Evolutionary conservation across 129 eudicot species (phyloP).

Genomic region (Centella asiatica): DNA sequence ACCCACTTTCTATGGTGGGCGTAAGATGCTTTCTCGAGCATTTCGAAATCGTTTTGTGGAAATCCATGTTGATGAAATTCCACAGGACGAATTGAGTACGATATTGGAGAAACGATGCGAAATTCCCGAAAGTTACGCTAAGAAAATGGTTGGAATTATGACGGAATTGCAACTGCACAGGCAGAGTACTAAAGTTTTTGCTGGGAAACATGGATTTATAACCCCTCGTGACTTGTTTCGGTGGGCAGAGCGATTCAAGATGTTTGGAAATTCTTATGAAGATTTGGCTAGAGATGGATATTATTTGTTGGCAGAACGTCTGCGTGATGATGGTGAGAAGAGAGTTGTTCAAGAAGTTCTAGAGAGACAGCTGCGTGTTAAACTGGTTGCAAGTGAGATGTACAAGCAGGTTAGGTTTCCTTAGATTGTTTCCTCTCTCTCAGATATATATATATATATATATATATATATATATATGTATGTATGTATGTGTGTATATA

Average conservation of each 20-base stretch:
- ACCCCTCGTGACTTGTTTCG: constrained; percentile 98
- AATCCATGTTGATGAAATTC: constrained; percentile 96
- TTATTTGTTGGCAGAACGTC: constrained; percentile 83
- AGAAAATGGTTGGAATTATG: constrained; percentile 83
- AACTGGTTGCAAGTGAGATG: constrained; percentile 39
- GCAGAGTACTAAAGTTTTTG: constrained; percentile 88
- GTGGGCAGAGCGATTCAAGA: constrained; percentile 81
- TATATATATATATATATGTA: background rate
- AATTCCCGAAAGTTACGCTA: constrained; percentile 61
- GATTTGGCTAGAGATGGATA: constrained; percentile 87
- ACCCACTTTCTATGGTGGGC: constrained; percentile 91
- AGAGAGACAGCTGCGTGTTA: constrained; percentile 51
- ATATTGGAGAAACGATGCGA: constrained; percentile 68
- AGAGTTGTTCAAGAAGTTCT: constrained; percentile 65
- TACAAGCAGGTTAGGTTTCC: constrained; percentile 52
- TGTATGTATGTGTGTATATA: too few species aligned
- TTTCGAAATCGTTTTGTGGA: constrained; percentile 95
- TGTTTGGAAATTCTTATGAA: constrained; percentile 49
- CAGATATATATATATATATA: background rate
- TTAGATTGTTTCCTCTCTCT: background rate
- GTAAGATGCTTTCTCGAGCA: constrained; percentile 94
- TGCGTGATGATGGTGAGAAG: constrained; percentile 74
- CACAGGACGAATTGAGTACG: constrained; percentile 59
- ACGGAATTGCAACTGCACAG: constrained; percentile 77
- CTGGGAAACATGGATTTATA: constrained; percentile 90